These are phyloP conservation scores for Syzygium jambos DNA, from an alignment of 345 rosid species.

Conservation along the genomic window DNA sequence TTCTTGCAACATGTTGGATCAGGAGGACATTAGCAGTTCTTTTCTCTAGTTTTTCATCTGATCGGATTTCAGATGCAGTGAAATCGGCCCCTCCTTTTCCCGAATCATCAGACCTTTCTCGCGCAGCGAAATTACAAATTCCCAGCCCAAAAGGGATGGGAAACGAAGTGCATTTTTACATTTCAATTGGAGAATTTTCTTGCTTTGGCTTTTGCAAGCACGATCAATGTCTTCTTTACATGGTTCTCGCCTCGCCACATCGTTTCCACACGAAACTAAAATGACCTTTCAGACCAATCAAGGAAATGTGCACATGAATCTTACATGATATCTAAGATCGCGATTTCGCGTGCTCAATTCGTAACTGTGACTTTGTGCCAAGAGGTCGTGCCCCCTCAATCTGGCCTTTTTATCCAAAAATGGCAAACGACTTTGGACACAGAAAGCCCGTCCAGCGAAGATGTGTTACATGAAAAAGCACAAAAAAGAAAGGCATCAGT, in stretches of 20 bases:
- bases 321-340: not conserved
- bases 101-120: not conserved
- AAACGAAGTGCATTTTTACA: not conserved
- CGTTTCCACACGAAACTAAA: not conserved
- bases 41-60: not conserved
- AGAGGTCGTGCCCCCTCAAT: no score
- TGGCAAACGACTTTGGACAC: conserved; percentile 16
- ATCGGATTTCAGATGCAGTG: not conserved
- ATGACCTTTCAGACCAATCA: not conserved
- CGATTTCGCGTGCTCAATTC: not conserved
- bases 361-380: not conserved
- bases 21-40: conserved; percentile 4
- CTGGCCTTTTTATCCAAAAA: conserved; percentile 6
- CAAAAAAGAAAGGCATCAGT: not conserved
- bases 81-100: not conserved
- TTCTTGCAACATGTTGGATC: conserved; percentile 1
- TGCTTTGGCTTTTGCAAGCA: not conserved
- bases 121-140: not conserved
- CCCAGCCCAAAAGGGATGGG: not conserved
- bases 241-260: conserved; percentile 7
- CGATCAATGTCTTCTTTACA: not conserved
- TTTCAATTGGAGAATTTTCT: not conserved
- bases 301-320: not conserved
- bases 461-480: not conserved
- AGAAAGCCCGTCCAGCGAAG: conserved; percentile 7